Evolutionary conservation across 306 rosid species (phyloP), one percentile per base, ranked within the genome.

Genomic region (Castanopsis chinensis): DNA sequence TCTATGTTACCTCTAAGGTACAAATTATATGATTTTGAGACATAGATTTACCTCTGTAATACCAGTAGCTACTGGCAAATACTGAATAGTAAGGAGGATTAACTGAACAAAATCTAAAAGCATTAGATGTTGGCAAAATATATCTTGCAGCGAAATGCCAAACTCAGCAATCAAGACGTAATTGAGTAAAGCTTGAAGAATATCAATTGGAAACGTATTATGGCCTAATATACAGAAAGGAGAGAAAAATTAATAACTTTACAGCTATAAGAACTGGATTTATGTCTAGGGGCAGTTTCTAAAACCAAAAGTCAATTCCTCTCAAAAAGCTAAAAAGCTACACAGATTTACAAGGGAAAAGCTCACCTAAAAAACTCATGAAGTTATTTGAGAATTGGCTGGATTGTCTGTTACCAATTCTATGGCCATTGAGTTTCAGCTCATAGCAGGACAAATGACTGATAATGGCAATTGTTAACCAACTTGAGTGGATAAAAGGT

Each of bases 401-500:
- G 45, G 45, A 37, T 2, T 41, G 45, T 2, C 45, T 41, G 45
- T 2, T 41, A 41, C 45, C 45, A 41, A 41, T 41, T 41, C 7
- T 27, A 12, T 61, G 25, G 21, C 23, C 25, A 8, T 19, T 57
- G 63, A 57, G 11, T n/a, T 3, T 21, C 65, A 59, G 32, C 65
- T 59, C 65, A 20, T 21, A 49, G 14, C 53, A 59, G 65, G 65
- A 59, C 65, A 21, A 20, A 59, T 7, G 65, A 21, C 28, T 59
- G 27, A 9, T 23, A 19, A 53, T 30, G 64, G 49, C 20, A 65
- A 49, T 27, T 63, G 37, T 81, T 57, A 71, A 25, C 63, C 51
- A 60, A 71, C 74, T 37, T 76, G 58, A 64, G 82, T 43, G 69
- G 81, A 73, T 32, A 82, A 77, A 37, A 82, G 64, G 71, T 77